Evolutionary conservation across 129 eudicot genomes (phyloP).

Genomic region (Artemisia tridentata): DNA sequence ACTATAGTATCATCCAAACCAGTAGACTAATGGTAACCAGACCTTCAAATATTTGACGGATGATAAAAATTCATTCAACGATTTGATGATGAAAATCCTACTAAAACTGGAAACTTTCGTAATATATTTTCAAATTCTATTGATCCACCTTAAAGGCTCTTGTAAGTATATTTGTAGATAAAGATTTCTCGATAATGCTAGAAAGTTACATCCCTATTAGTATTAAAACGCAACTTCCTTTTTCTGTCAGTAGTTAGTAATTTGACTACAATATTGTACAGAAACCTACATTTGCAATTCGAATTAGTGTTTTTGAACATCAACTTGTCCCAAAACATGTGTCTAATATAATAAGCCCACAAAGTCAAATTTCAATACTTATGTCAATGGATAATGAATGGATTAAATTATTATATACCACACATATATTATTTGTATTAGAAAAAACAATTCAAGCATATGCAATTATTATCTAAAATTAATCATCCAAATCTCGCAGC

Average conservation of each 20-base stretch:
- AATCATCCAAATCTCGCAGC: constrained; percentile 1
- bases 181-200: background rate
- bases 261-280: too few relatives aligned
- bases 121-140: background rate
- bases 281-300: too few relatives aligned
- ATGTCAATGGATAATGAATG: background rate
- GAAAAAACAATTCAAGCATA: background rate
- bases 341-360: background rate
- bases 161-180: background rate
- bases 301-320: background rate
- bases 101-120: background rate
- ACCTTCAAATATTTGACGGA: background rate
- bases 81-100: background rate
- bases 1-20: background rate
- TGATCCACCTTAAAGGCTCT: background rate
- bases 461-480: background rate
- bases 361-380: background rate
- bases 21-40: background rate
- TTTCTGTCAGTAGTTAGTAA: background rate
- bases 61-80: background rate
- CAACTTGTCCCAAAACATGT: background rate
- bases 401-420: background rate
- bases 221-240: background rate
- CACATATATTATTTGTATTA: background rate
- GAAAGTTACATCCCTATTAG: background rate